A percentile compares a stretch with the other conserved stretches of the same genome.
Conservation (phyloP, 495 filamentous ascomycete species). For the Penicillium subrubescens region DNA sequence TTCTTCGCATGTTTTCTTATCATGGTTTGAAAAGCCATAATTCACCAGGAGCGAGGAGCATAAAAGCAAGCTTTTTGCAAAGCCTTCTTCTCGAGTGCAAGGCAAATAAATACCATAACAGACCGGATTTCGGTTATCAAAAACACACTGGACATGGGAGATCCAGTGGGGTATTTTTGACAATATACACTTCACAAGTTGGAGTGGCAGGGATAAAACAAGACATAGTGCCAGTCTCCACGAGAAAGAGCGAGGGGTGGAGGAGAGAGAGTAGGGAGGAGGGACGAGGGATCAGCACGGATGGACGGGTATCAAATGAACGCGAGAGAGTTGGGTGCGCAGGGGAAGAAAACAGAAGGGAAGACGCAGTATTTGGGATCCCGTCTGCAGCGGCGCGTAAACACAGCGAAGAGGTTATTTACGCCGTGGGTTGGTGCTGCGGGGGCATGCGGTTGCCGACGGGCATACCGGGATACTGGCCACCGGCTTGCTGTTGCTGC, state of each 20-base stretch:
- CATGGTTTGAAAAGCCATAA: conserved; percentile 4
- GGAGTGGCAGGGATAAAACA: conserved; percentile 4
- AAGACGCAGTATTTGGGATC: conserved; percentile 51
- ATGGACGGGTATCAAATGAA: conserved; percentile 51
- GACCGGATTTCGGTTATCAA: conserved; percentile 10
- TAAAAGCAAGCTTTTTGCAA: not conserved
- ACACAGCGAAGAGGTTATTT: conserved; percentile 33
- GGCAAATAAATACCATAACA: conserved; percentile 17
- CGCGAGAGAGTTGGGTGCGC: conserved; percentile 35
- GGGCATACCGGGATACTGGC: conserved; percentile 58
- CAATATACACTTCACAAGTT: conserved; percentile 33
- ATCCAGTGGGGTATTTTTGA: conserved; percentile 22
- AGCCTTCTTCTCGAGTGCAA: not conserved
- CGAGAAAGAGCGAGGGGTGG: not conserved
- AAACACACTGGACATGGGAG: conserved; percentile 3
- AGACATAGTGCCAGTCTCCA: conserved; percentile 6
- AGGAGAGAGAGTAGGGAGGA: conserved; percentile 6
- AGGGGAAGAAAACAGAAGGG: conserved; percentile 26
- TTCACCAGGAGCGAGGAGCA: not conserved
- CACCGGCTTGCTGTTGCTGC: conserved; percentile 57
- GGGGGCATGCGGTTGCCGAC: conserved; percentile 57
- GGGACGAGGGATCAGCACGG: conserved; percentile 34
- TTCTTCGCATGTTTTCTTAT: conserved; percentile 18
- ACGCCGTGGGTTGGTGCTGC: conserved; percentile 54
- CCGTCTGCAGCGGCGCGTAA: conserved; percentile 26